A percentile compares a stretch with the other conserved stretches of the same genome.
Conservation (phyloP, 2,329 filamentous ascomycete genomes). For the Neurospora crassa region DNA sequence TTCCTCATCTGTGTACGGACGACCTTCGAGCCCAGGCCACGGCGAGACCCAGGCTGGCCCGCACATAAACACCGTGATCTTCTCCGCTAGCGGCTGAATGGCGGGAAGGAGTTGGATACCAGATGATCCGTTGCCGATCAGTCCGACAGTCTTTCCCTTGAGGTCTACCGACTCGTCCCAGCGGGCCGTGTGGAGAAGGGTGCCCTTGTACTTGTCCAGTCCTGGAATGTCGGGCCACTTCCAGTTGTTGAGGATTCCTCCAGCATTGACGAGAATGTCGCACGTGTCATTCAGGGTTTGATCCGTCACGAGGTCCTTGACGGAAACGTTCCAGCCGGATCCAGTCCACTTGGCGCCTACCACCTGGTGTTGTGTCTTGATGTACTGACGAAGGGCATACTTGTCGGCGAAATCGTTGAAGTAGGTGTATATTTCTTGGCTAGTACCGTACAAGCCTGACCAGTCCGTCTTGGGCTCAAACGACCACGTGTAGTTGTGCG, state of each 20-base stretch:
- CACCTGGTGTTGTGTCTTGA: slow-evolving; percentile 18
- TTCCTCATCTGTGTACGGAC: background rate
- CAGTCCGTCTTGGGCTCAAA: background rate
- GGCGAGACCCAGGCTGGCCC: slow-evolving; percentile 11
- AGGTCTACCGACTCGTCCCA: slow-evolving; percentile 5
- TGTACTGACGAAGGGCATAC: slow-evolving; percentile 27
- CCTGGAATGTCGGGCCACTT: slow-evolving; percentile 28
- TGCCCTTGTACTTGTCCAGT: slow-evolving; percentile 9
- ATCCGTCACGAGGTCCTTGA: background rate
- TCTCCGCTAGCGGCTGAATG: slow-evolving; percentile 9
- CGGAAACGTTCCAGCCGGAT: slow-evolving; percentile 9
- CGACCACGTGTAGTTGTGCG: background rate
- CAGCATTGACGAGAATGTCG: slow-evolving; percentile 39
- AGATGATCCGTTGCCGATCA: slow-evolving; percentile 16
- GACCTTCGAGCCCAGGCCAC: background rate
- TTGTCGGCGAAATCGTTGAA: slow-evolving; percentile 31
- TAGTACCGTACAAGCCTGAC: slow-evolving; percentile 31
- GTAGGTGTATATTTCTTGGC: slow-evolving; percentile 32
- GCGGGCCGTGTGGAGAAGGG: slow-evolving; percentile 10
- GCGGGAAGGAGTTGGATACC: slow-evolving; percentile 15
- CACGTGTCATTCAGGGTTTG: slow-evolving; percentile 26
- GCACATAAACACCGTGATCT: slow-evolving; percentile 13
- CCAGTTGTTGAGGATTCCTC: slow-evolving; percentile 40
- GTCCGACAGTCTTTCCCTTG: slow-evolving; percentile 8
- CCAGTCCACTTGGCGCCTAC: slow-evolving; percentile 24